Percentiles rank a stretch among this genome's conserved stretches.
These are phyloP conservation scores for Pharus latifolius DNA, from an alignment of 176 grass and related monocot genomes.

Conservation along the genomic window DNA sequence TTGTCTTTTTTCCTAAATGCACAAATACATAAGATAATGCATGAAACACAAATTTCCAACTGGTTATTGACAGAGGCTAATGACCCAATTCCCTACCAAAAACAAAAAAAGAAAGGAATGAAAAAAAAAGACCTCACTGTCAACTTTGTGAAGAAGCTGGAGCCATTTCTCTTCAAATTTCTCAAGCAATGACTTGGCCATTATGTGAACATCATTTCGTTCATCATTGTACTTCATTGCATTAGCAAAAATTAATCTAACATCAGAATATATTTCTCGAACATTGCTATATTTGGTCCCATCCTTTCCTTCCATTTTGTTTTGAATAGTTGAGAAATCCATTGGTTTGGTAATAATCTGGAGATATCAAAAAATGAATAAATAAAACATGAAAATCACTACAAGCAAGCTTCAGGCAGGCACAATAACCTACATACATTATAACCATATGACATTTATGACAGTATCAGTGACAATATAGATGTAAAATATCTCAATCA, in stretches of 20 bases:
- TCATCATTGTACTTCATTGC: conserved; percentile 93
- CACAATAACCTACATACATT: neutral
- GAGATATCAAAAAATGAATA: conserved; percentile 16
- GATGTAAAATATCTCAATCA: neutral
- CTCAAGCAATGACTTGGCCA: conserved; percentile 80
- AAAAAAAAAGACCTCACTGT: conserved; percentile 53
- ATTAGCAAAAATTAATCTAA: conserved; percentile 87
- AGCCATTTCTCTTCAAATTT: conserved; percentile 95
- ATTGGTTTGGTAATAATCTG: conserved; percentile 92
- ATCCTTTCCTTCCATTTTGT: conserved; percentile 85
- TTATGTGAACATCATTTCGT: conserved; percentile 44
- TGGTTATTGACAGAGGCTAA: neutral
- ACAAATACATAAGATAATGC: conserved; percentile 7
- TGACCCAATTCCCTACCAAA: neutral
- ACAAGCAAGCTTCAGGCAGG: neutral
- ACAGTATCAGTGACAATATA: neutral
- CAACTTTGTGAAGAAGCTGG: conserved; percentile 71
- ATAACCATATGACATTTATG: neutral
- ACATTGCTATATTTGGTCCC: conserved; percentile 62
- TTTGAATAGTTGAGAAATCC: conserved; percentile 81
- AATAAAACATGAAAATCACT: neutral
- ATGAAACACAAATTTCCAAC: neutral
- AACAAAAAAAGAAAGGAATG: neutral
- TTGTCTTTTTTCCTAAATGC: conserved; percentile 67
- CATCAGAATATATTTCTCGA: conserved; percentile 85